phyloP scores from a whole-genome alignment of 1,284 basidiomycete species.

The Rhodotorula sp. region DNA sequence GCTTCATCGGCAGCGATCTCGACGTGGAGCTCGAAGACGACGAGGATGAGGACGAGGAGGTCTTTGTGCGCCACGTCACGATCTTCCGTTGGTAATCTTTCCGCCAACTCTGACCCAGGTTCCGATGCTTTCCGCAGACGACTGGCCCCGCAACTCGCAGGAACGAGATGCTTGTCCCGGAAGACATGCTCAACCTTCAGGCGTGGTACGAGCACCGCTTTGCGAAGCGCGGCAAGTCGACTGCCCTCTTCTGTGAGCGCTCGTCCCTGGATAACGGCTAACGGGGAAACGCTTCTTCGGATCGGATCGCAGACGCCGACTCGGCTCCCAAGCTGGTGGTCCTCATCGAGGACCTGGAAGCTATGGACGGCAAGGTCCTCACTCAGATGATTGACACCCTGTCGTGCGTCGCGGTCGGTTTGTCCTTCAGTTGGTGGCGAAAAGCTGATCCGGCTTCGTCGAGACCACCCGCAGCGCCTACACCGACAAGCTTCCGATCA shows the following conservation, averaged over 20 bases:
- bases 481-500: constrained; percentile 20
- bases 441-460: neutral
- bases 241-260: too few species aligned
- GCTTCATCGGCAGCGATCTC: constrained; percentile 28
- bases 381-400: constrained; percentile 27
- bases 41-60: constrained; percentile 26
- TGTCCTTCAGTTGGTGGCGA: neutral
- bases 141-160: constrained; percentile 9
- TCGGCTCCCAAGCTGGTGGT: constrained; percentile 21
- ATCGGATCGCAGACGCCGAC: neutral
- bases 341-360: constrained; percentile 39
- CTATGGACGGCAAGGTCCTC: constrained; percentile 30
- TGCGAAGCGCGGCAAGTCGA: constrained; percentile 8
- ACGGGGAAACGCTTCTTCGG: neutral
- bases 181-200: constrained; percentile 34
- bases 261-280: neutral
- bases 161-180: constrained; percentile 28
- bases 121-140: neutral
- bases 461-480: neutral
- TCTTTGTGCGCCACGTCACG: neutral
- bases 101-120: neutral
- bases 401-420: constrained; percentile 1
- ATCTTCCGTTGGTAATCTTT: neutral
- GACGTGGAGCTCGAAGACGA: constrained; percentile 23
- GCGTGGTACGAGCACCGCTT: constrained; percentile 34